Base-by-base conservation (phyloP, 306 rosid species). In the Amphicarpaea edgeworthii region DNA sequence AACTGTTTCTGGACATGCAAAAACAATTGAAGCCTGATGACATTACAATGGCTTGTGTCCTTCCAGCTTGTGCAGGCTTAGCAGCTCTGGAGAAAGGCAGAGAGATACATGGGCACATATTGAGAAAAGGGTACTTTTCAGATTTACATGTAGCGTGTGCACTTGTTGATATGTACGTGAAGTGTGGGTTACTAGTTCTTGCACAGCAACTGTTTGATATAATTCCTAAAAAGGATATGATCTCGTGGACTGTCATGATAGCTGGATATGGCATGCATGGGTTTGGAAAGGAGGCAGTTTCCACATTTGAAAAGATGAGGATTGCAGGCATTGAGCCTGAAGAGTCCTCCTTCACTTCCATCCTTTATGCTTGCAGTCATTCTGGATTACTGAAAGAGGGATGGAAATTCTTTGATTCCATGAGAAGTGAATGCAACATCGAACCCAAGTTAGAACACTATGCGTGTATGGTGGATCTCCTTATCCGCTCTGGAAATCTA, bases 401-500 rank as follows among this genome's bases (percentile, higher is more conserved):
- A 69, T 82, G 86, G 90, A 77, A 59, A 19, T 83, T 87, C 83
- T 91, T 79, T 70, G 30, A 81, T 54, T 74, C 42, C n/a, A 91
- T 86, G 97, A 88, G 45, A 82, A 77, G 65, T 17, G 87, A 88
- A 77, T 87, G 51, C 54, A 42, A 55, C 21, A 84, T 91, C 4
- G 86, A 81, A 53, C 90, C 92, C 30, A 84, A 71, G 64, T 71
- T 91, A 72, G 90, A 87, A 70, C 93, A 91, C 61, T 85, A 85
- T 84, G 90, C 90, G 12, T 88, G 91, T 51, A 88, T 91, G 96
- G 93, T 88, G 78, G 89, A 88, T 82, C 93, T 90, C 64, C 80
- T 80, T 46, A 54, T 68, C 5, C 79, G 76, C 78, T 81, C 87
- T 7, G 91, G 96, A 75, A 87, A 85, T 78, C 83, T 87, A 40